Conservation (phyloP, 2,329 filamentous ascomycete genomes). For the Ceratocystis diversiconidia region DNA sequence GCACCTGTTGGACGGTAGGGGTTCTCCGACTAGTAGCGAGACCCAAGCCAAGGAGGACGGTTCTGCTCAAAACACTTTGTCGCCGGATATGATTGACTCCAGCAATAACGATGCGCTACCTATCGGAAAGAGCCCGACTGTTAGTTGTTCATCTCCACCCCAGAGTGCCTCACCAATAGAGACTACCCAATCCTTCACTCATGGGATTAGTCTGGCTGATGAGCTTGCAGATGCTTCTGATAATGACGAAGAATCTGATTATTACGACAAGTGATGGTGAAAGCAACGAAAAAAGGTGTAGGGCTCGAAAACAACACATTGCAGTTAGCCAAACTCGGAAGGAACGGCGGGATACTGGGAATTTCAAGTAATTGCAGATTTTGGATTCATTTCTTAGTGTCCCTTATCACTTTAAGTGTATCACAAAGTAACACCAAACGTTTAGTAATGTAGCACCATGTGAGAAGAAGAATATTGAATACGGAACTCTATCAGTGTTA, state of each 20-base stretch:
- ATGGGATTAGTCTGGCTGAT: background rate
- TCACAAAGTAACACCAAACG: too few species aligned
- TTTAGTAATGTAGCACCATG: too few species aligned
- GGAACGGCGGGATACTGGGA: too few species aligned
- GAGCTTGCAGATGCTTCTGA: background rate
- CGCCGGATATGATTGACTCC: background rate
- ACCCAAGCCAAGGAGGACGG: background rate
- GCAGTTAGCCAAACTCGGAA: too few species aligned
- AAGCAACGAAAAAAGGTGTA: background rate
- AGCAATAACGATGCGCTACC: background rate
- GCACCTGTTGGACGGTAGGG: background rate
- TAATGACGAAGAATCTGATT: background rate
- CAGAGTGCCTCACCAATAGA: background rate
- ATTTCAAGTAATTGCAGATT: too few species aligned
- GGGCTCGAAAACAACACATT: too few species aligned
- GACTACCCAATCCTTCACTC: background rate
- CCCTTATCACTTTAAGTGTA: too few species aligned
- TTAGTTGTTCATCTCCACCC: background rate
- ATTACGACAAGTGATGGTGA: background rate
- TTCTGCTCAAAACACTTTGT: background rate
- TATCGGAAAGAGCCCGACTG: background rate
- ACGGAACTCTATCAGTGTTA: constrained; percentile 4
- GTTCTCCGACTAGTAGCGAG: background rate
- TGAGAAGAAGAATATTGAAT: background rate
- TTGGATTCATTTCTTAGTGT: too few species aligned